Conservation (phyloP, 805 yeast genomes). For the Candida corydali region DNA sequence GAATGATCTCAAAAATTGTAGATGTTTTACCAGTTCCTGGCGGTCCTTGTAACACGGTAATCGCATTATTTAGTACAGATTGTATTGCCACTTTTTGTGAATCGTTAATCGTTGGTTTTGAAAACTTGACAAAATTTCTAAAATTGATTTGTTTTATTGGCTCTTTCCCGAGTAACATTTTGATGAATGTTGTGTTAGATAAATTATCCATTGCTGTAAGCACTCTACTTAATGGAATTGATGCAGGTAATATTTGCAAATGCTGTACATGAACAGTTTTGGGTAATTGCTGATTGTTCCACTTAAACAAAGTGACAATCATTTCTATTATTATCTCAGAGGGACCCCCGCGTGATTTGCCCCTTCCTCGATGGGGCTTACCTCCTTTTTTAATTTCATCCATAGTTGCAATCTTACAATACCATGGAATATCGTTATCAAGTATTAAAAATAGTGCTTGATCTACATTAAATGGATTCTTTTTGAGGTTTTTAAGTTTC, state of each 20-base stretch:
- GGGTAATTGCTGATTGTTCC: slow-evolving; percentile 61
- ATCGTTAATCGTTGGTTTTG: slow-evolving; percentile 48
- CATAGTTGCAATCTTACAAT: slow-evolving; percentile 47
- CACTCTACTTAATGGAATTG: slow-evolving; percentile 59
- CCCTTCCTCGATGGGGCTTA: slow-evolving; percentile 17
- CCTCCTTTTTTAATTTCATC: slow-evolving; percentile 20
- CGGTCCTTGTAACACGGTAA: slow-evolving; percentile 47
- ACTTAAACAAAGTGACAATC: slow-evolving; percentile 48
- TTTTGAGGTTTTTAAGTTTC: slow-evolving; percentile 47
- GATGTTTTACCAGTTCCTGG: slow-evolving; percentile 65
- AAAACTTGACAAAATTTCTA: slow-evolving; percentile 48
- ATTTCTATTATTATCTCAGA: slow-evolving; percentile 29
- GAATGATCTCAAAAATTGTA: slow-evolving; percentile 40
- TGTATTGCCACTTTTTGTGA: slow-evolving; percentile 58
- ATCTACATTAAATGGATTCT: slow-evolving; percentile 54
- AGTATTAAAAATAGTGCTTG: slow-evolving; percentile 56
- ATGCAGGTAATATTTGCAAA: slow-evolving; percentile 51
- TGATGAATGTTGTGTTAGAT: slow-evolving; percentile 48
- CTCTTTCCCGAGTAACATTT: slow-evolving; percentile 52
- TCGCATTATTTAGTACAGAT: slow-evolving; percentile 47
- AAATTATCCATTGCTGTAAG: slow-evolving; percentile 63
- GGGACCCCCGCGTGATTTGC: slow-evolving; percentile 15
- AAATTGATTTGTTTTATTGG: slow-evolving; percentile 55
- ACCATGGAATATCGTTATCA: slow-evolving; percentile 54
- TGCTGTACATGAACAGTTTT: slow-evolving; percentile 32